Conservation (phyloP, 2,329 filamentous ascomycete genomes). For the Paecilomyces dactylethromorphus region DNA sequence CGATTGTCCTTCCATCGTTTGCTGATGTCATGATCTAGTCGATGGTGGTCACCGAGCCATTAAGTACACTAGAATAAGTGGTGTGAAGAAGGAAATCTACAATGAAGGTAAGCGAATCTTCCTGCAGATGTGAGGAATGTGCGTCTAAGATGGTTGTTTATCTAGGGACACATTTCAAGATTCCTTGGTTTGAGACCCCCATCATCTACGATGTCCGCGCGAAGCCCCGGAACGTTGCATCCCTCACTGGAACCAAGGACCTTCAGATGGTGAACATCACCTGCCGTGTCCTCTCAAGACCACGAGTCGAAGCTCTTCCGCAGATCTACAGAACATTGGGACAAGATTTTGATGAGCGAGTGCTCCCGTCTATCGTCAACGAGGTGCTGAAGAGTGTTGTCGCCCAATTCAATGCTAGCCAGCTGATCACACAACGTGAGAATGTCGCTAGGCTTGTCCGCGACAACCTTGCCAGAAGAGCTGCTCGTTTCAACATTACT, state of each 20-base stretch:
- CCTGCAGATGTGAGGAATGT: not conserved
- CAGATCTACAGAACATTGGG: slow-evolving; percentile 97
- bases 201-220: slow-evolving; percentile 97
- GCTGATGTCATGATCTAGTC: slow-evolving; percentile 45
- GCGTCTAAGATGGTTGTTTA: not conserved
- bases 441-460: slow-evolving; percentile 86
- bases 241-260: slow-evolving; percentile 96
- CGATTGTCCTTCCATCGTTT: not conserved
- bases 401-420: slow-evolving; percentile 96
- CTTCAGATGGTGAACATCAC: slow-evolving; percentile 99
- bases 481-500: slow-evolving; percentile 93
- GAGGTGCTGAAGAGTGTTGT: slow-evolving; percentile 98
- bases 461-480: slow-evolving; percentile 85
- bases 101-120: slow-evolving; percentile 61
- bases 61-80: slow-evolving; percentile 89
- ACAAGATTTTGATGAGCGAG: slow-evolving; percentile 92
- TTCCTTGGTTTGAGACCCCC: slow-evolving; percentile 97
- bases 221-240: slow-evolving; percentile 93
- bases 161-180: slow-evolving; percentile 79
- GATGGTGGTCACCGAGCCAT: slow-evolving; percentile 98
- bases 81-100: slow-evolving; percentile 96
- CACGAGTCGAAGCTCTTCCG: slow-evolving; percentile 78
- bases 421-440: slow-evolving; percentile 98
- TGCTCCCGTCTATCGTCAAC: slow-evolving; percentile 95
- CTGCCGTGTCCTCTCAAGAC: slow-evolving; percentile 93